Base-by-base conservation (phyloP, 176 grass and related monocot species). In the Avena atlantica region DNA sequence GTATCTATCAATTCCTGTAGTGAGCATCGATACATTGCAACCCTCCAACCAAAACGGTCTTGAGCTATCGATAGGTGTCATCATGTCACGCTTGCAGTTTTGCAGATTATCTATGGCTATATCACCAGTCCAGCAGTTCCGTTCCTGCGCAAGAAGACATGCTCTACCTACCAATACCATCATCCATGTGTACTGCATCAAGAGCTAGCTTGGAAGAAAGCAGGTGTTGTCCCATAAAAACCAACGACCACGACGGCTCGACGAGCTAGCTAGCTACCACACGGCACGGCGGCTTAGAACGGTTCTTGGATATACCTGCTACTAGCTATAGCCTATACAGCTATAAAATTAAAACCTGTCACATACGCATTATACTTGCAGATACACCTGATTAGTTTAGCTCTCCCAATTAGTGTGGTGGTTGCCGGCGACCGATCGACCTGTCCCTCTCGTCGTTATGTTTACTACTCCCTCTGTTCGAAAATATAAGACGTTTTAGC, bases 341-440 rank as follows among this genome's bases (percentile, higher is more conserved):
- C 21, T 12, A 65, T 45, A 19, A 24, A 17, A 11, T 8, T 1
- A 52, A 76, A 76, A 53, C 24, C 49, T 4, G 48, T 10, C 73
- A 31, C 21, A 0, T 64, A 25, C 12, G 14, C 34, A 23, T 1
- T 66, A 50, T 81, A 31, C 15, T 3, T 16, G 2, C 0, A 17
- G 9, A 21, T 6, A 0, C 20, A 25, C 21, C 71, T 5, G 4
- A 83, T 83, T 81, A 79, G 15, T 29, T 79, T 21, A 57, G 55
- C 11, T 42, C 21, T 2, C 62, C 65, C 83, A 90, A 86, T 90
- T 50, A 83, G 40, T 51, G 15, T 56, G 79, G 78, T 86, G 63
- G 63, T 86, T 86, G 84, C 71, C 42, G 57, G 48, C 1, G 57
- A 85, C 78, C 72, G 2, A 49, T 45, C 65, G 25, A 70, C 2